Base-by-base conservation (phyloP, 78 protist species). In the Speleostelium caveatum region DNA sequence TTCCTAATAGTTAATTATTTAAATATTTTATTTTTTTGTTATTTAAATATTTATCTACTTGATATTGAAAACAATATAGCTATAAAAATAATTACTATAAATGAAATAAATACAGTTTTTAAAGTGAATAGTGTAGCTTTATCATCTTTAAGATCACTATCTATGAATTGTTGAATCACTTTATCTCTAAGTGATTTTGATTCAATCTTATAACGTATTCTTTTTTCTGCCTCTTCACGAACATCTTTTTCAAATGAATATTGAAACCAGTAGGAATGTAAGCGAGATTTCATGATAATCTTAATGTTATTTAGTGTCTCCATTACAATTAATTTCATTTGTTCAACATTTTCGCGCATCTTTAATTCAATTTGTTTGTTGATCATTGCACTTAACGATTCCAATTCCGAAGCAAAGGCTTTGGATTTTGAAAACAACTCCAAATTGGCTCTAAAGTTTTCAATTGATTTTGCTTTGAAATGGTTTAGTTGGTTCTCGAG, bases 261-360 rank as follows among this genome's bases (percentile, higher is more conserved):
- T 59, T 59, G 41, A 28, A 83, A 56, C 79, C 77, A 69, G 42
- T 39, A 83, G 2, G 38, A 1, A 0, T 53, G 17, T 1, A 32
- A 19, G 21, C 79, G 38, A 5, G 91, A 67, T 14, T 26, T 69
- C 77, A 83, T 67, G n/a, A 59, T 32, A 1, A 21, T 19, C 26
- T 73, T 83, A 5, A 69, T 73, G 1, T 33, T 41, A 36, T 83
- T 73, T n/a, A 83, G 38, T 16, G 49, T 41, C 2, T 83, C 91
- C 71, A 59, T 83, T 7, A 83, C 91, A 30, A 69, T 67, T n/a
- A 73, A 41, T 69, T 83, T 83, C 77, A 69, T 69, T 59, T 83
- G 91, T 42, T 73, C 68, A 7, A 83, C 72, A 59, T 83, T 83
- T 33, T 83, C 91, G 2, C 28, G 24, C 14, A 49, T 45, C 33